Percentiles rank a stretch among this genome's conserved stretches.
Conservation (phyloP, 768 basidiomycete species). For the Termitomyces sp. region DNA sequence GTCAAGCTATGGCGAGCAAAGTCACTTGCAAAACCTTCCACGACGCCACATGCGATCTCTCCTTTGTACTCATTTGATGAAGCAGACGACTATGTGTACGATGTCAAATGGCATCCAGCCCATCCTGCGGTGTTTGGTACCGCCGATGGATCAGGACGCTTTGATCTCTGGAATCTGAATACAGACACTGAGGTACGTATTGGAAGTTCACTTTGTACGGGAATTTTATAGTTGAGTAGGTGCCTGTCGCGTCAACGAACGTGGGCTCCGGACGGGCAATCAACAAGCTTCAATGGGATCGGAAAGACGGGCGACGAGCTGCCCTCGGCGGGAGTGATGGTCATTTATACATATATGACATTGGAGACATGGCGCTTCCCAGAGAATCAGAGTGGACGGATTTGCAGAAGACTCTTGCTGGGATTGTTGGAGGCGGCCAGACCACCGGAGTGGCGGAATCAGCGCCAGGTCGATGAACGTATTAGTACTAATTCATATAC, state of each 20-base stretch:
- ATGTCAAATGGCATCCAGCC: slow-evolving; percentile 95
- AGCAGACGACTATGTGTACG: slow-evolving; percentile 97
- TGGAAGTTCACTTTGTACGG: background rate
- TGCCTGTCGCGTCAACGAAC: slow-evolving; percentile 83
- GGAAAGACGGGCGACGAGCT: slow-evolving; percentile 84
- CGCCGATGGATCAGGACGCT: slow-evolving; percentile 92
- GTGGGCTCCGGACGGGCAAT: slow-evolving; percentile 79
- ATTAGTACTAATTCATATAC: background rate
- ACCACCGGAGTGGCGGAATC: slow-evolving; percentile 32
- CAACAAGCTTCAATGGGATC: slow-evolving; percentile 95
- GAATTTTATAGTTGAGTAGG: slow-evolving; percentile 38
- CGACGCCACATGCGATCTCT: slow-evolving; percentile 47
- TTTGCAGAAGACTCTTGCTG: slow-evolving; percentile 79
- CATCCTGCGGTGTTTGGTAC: slow-evolving; percentile 93
- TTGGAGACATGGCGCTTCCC: slow-evolving; percentile 86
- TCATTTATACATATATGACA: slow-evolving; percentile 88
- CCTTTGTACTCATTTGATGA: slow-evolving; percentile 95
- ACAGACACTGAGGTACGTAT: slow-evolving; percentile 88
- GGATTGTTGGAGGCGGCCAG: slow-evolving; percentile 56
- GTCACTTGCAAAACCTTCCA: slow-evolving; percentile 68
- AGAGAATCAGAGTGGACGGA: slow-evolving; percentile 93
- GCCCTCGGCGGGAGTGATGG: slow-evolving; percentile 93
- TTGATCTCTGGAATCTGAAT: slow-evolving; percentile 98
- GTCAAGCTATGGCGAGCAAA: slow-evolving; percentile 94
- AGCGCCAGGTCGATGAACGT: slow-evolving; percentile 9